Conservation (phyloP, 1,139 yeast species). For the Blastobotrys proliferans region DNA sequence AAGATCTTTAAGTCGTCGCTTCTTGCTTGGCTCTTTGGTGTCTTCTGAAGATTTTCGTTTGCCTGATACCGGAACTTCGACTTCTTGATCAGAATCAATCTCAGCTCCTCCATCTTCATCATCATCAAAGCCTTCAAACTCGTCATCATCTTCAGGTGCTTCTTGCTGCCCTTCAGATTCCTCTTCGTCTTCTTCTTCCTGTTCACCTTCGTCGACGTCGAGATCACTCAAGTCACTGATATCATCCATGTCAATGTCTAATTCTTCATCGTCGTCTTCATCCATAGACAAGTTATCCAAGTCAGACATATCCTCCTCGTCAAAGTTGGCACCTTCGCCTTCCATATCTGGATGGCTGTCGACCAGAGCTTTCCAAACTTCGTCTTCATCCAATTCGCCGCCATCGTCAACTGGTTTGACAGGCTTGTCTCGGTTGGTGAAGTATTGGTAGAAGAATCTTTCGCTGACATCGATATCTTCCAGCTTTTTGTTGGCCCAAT, state of each 20-base stretch:
- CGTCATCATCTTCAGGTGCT: slow-evolving; percentile 24
- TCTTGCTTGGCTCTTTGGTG: slow-evolving; percentile 42
- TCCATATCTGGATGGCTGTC: slow-evolving; percentile 81
- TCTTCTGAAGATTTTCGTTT: slow-evolving; percentile 21
- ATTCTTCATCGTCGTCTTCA: slow-evolving; percentile 27
- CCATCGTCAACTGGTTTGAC: slow-evolving; percentile 21
- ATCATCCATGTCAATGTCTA: slow-evolving; percentile 33
- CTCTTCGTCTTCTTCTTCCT: slow-evolving; percentile 27
- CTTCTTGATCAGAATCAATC: slow-evolving; percentile 20
- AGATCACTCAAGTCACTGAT: slow-evolving; percentile 46
- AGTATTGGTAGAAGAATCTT: slow-evolving; percentile 83
- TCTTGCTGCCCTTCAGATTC: slow-evolving; percentile 22
- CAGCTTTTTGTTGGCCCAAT: slow-evolving; percentile 69
- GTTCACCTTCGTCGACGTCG: slow-evolving; percentile 29
- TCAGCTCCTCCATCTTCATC: slow-evolving; percentile 33
- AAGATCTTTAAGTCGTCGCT: slow-evolving; percentile 57
- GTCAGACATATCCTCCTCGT: slow-evolving; percentile 46
- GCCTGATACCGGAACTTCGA: slow-evolving; percentile 18
- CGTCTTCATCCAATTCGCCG: slow-evolving; percentile 59
- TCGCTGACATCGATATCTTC: slow-evolving; percentile 82
- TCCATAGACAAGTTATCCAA: slow-evolving; percentile 39
- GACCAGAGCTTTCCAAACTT: slow-evolving; percentile 86
- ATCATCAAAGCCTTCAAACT: slow-evolving; percentile 27
- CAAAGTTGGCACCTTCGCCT: slow-evolving; percentile 46
- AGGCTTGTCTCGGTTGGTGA: slow-evolving; percentile 54